Conservation (phyloP, 1,284 basidiomycete species). For the Cutaneotrichosporon daszewskae region DNA sequence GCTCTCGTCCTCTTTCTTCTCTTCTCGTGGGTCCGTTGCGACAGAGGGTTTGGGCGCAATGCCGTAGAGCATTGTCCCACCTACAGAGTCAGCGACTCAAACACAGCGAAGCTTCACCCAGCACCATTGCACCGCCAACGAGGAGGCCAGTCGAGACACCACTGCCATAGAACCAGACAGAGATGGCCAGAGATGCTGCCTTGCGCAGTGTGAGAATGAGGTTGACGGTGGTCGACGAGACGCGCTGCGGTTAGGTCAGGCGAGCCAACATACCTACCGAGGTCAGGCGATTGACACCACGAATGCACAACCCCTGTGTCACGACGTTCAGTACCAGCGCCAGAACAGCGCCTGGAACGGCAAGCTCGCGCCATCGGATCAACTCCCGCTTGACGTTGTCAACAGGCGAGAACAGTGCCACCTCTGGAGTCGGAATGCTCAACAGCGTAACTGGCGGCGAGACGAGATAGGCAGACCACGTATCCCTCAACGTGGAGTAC, state of each 20-base stretch:
- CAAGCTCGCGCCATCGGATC: conserved; percentile 17
- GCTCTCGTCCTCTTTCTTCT: conserved; percentile 1
- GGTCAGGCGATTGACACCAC: conserved; percentile 83
- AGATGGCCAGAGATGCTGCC: conserved; percentile 71
- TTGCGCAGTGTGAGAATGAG: conserved; percentile 85
- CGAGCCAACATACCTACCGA: conserved; percentile 45
- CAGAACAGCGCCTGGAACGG: conserved; percentile 60
- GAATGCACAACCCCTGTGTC: conserved; percentile 82
- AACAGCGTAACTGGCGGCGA: conserved; percentile 34
- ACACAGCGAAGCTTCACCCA: conserved; percentile 11
- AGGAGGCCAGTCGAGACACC: conserved; percentile 36
- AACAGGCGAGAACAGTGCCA: conserved; percentile 1
- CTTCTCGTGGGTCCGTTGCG: not conserved
- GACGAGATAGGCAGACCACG: conserved; percentile 33
- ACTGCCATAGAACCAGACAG: conserved; percentile 44
- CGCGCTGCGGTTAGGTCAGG: conserved; percentile 38
- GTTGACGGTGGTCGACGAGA: conserved; percentile 76
- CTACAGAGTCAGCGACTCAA: conserved; percentile 1
- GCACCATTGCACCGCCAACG: conserved; percentile 42
- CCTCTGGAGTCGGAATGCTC: conserved; percentile 17
- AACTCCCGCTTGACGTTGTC: conserved; percentile 6
- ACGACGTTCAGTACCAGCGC: conserved; percentile 70
- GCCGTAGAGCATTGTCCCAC: conserved; percentile 25
- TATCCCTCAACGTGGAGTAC: conserved; percentile 54
- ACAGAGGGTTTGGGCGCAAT: too few species aligned